These are phyloP conservation scores for Neurospora tetraspora DNA, from an alignment of 495 filamentous ascomycete species.

Conservation along the genomic window DNA sequence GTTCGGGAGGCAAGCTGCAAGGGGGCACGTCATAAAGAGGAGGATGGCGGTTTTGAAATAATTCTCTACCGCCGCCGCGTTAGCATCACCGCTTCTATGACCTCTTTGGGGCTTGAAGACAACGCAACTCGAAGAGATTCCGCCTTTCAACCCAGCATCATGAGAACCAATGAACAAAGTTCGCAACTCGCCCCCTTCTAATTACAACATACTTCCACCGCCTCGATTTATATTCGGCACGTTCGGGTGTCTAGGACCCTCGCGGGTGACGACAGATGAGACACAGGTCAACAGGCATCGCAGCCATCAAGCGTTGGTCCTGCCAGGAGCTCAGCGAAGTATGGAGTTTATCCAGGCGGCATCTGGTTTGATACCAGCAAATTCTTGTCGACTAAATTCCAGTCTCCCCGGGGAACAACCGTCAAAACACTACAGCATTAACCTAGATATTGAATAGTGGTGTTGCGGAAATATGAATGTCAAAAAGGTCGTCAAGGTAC, in stretches of 20 bases:
- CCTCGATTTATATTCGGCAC: not conserved
- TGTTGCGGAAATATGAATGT: not conserved
- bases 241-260: not conserved
- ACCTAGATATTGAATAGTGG: not conserved
- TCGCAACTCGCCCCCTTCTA: not conserved
- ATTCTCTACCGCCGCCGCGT: not conserved
- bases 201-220: not conserved
- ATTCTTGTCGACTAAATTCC: not conserved
- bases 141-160: not conserved
- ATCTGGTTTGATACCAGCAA: not conserved
- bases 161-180: not conserved
- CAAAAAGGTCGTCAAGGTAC: not conserved
- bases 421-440: not conserved
- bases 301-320: not conserved
- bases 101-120: not conserved
- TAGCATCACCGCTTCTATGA: not conserved
- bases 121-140: not conserved
- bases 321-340: not conserved
- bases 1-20: not conserved
- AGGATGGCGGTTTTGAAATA: not conserved
- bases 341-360: not conserved
- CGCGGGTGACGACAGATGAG: not conserved
- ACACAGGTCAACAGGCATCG: not conserved
- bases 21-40: not conserved
- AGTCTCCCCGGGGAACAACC: not conserved